phyloP scores from a whole-genome alignment of 75 land plant genomes.

The Cunninghamia lanceolata region DNA sequence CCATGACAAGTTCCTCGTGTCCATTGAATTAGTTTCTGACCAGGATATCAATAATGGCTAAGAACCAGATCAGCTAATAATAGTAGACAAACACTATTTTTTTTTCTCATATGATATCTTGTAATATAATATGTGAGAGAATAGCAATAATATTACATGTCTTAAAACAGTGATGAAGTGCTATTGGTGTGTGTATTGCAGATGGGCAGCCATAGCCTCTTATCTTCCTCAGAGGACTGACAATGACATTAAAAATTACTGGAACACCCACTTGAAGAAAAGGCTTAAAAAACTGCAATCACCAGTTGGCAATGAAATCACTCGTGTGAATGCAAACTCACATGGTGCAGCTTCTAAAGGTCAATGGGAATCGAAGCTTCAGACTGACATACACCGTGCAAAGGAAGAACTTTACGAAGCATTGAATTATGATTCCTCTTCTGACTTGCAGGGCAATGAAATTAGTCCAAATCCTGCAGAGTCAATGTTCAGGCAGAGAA shows the following conservation, averaged over 20 bases:
- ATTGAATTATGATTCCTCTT: not conserved
- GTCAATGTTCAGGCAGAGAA: not conserved
- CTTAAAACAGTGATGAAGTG: not conserved
- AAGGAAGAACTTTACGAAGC: constrained; percentile 10
- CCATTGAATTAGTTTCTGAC: not conserved
- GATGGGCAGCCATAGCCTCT: constrained; percentile 76
- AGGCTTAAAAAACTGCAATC: constrained; percentile 43
- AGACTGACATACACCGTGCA: constrained; percentile 11
- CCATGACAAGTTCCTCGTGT: not conserved
- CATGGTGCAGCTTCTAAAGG: not conserved
- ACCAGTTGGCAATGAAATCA: constrained; percentile 11
- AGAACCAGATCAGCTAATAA: not conserved
- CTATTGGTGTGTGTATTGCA: constrained; percentile 2
- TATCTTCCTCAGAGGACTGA: constrained; percentile 72
- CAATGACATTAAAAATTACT: constrained; percentile 65
- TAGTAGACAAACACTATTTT: not conserved
- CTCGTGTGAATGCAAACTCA: not conserved
- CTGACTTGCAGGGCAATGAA: not conserved
- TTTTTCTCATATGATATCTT: not conserved
- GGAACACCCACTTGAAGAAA: constrained; percentile 75
- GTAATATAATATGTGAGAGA: no score
- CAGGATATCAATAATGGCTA: not conserved
- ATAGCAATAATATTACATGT: not conserved
- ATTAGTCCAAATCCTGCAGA: not conserved
- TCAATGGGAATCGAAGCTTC: constrained; percentile 10